Conservation (phyloP, 768 basidiomycete genomes). For the Stropharia rugosoannulata region DNA sequence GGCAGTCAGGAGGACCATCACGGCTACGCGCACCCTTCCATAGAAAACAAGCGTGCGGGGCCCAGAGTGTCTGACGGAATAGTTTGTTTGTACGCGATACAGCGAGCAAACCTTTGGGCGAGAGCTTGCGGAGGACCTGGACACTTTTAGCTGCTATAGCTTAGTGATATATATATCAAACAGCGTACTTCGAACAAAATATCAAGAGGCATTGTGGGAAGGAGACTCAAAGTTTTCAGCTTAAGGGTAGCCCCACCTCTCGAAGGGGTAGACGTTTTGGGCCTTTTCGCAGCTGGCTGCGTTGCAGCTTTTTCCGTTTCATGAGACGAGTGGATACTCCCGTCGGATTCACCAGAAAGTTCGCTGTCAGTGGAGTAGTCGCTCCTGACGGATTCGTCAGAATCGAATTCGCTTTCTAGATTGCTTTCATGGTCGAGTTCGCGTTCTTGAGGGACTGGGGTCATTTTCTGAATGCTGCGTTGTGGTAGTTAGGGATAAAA, state of each 20-base stretch:
- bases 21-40: constrained; percentile 23
- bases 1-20: constrained; percentile 18
- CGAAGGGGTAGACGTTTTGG: not conserved
- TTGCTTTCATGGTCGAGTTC: no score
- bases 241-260: not conserved
- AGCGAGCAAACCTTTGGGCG: constrained; percentile 22
- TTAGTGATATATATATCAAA: not conserved
- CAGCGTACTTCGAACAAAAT: constrained; percentile 19
- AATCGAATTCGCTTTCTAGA: no score
- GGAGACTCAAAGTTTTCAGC: constrained; percentile 10
- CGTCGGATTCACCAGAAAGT: no score
- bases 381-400: no score
- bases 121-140: constrained; percentile 23
- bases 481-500: no score
- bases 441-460: no score
- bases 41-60: constrained; percentile 12
- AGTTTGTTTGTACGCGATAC: constrained; percentile 23
- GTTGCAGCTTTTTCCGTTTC: not conserved
- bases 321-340: no score
- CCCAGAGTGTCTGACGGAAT: constrained; percentile 18
- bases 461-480: no score
- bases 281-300: not conserved
- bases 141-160: no score
- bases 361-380: no score
- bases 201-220: constrained; percentile 25